Base-by-base conservation (phyloP, 495 filamentous ascomycete species). In the Penicillium paxilli region DNA sequence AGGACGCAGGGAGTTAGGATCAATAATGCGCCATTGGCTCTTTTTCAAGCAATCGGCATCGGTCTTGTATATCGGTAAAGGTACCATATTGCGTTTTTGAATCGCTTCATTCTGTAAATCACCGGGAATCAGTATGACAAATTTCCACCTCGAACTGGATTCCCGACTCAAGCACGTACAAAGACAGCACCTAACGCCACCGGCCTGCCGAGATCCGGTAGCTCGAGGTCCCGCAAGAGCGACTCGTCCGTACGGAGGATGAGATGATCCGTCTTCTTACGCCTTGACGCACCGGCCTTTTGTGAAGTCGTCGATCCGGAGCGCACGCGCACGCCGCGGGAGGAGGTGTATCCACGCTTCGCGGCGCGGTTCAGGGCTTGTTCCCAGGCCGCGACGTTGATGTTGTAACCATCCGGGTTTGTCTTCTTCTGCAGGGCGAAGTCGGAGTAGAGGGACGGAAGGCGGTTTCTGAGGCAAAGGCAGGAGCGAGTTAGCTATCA, bases 361-460 rank as follows among this genome's bases (percentile, higher is more conserved):
- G 86, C 78, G 20, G 92, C 89, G 38, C 76, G 72, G 17, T 82
- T 76, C 21, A 98, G 80, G 1, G 82, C 92, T 23, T 80, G 78
- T 62, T 86, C 83, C 94, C 94, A 98, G 37, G 92, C 90, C 12
- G 81, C 73, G 35, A 92, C 70, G 67, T 98, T 98, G 45, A 92
- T 89, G 24, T 79, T 71, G 74, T 92, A 98, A 56, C 92, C 93
- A 62, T 95, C 91, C 1, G 92, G 92, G 65, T 98, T 98, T 26
- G 87, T 87, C 49, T 83, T 84, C 54, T 81, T 82, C 56, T 93
- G 91, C 30, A 80, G 66, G 4, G 83, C 75, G 70, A 98, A 98
- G 69, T 98, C 95, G 51, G 92, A 96, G 74, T 96, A 98, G 47
- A 98, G 84, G 12, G 92, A 92, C 5, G 91, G 87, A 4, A 97